These are phyloP conservation scores for Fragaria nilgerrensis DNA, from an alignment of 306 rosid genomes.

Conservation along the genomic window DNA sequence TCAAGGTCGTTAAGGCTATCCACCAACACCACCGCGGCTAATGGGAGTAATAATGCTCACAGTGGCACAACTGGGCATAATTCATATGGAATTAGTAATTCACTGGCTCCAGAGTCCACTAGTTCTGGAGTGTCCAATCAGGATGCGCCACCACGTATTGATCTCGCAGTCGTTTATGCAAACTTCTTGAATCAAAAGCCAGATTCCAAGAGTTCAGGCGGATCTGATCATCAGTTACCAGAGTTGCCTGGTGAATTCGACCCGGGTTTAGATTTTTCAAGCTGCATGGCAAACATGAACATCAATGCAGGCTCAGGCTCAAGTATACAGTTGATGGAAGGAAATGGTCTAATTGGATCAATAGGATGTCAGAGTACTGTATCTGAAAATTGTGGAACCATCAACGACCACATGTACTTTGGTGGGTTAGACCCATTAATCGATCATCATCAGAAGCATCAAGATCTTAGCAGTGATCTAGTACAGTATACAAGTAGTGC, in stretches of 20 bases:
- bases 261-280: slow-evolving; percentile 38
- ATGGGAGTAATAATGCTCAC: not conserved
- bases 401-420: slow-evolving; percentile 27
- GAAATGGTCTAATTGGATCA: slow-evolving; percentile 36
- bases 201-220: slow-evolving; percentile 10
- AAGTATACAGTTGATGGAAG: slow-evolving; percentile 28
- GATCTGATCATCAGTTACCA: slow-evolving; percentile 26
- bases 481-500: slow-evolving; percentile 7
- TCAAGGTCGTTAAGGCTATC: slow-evolving; percentile 28
- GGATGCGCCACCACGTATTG: slow-evolving; percentile 61
- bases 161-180: slow-evolving; percentile 76
- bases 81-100: slow-evolving; percentile 22
- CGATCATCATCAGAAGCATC: slow-evolving; percentile 23
- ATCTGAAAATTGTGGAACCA: slow-evolving; percentile 21
- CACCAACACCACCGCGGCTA: not conserved
- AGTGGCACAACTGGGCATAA: not conserved
- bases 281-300: slow-evolving; percentile 20
- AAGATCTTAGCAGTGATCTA: slow-evolving; percentile 25
- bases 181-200: slow-evolving; percentile 69
- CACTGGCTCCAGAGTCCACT: slow-evolving; percentile 32
- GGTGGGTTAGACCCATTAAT: slow-evolving; percentile 37
- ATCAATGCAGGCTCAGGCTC: slow-evolving; percentile 15
- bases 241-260: slow-evolving; percentile 33
- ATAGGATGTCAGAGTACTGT: slow-evolving; percentile 35
- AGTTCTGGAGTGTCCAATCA: slow-evolving; percentile 26